Evolutionary conservation across 768 basidiomycete genomes (phyloP), one percentile per base, ranked within the genome.

Genomic region (Lactarius hengduanensis): DNA sequence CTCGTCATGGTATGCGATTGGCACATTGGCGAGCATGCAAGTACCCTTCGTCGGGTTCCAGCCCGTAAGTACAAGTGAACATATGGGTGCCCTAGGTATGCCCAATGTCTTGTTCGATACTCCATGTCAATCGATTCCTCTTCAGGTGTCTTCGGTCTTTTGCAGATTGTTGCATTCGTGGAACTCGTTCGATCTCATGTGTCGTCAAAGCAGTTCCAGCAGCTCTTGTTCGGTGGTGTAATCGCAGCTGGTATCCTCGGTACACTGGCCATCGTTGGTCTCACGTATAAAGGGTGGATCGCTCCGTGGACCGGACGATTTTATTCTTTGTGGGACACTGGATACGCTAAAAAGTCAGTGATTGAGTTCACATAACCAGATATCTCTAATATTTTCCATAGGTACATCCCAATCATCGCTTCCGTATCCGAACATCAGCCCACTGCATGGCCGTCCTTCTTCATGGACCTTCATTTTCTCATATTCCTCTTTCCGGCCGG

Each of bases 291-390:
- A 66, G 96, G 96, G 22, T 92, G 88, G 85, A 98, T 99, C 71
- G 96, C 96, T 4, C 96, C 96, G 0, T 99, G 97, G 96, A 98
- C 96, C n/a, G 97, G 97, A 45, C 90, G 97, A 64, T 98, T 99
- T 84, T 99, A 99, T 78, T 97, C 95, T 0, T 82, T 99, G 2
- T 99, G 97, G 97, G 97, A 99, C 76, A 98, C 96, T 0, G 96
- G 94, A 38, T 99, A 99, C 73, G 97, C 97, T 61, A 97, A 96
- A 78, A 96, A 96, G 94, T 96, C 73, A 41, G 82, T 76, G 30
- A 69, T 32, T 26, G 58, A 47, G 57, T 40, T 18, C 43, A 11
- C 2, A 11, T 38, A 15, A 34, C 26, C n/a, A 64, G 30, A 57
- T 69, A 36, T 66, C 69, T 22, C 67, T 61, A 22, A 66, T 69